Evolutionary conservation across 352 stramenopile species (phyloP), one percentile per base, ranked within the genome.

Genomic region (Phytopythium chamaehyphon): DNA sequence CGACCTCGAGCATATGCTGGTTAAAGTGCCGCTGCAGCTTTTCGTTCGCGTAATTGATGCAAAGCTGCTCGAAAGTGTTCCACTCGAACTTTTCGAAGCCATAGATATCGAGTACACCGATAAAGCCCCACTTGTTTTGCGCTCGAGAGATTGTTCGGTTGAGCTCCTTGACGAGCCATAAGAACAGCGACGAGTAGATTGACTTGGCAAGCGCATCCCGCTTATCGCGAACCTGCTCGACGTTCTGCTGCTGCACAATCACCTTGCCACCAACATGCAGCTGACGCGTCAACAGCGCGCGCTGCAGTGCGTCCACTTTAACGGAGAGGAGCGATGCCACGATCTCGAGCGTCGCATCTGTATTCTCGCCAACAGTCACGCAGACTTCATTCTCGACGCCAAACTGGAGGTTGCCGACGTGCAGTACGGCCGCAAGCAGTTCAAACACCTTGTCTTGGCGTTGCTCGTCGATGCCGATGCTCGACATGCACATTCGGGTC

Each of bases 51-150:
- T 96, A 98, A 67, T 98, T 98, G 57, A 98, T 98, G 59, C 93
- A 98, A 6, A 98, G 71, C 59, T 99, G 96, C 71, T 98, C 93
- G 55, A 98, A 98, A 19, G 86, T 97, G 53, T 95, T 96, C 86
- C 83, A 95, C 45, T 97, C 79, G 54, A 98, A 98, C 44, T 90
- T 95, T 62, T 99, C 96, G 68, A 99, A 99, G 12, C 96, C 95
- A 66, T 98, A 99, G 59, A 99, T 98, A 81, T 99, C 96, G 19
- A 98, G 62, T 21, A 98, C 88, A 62, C 93, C 92, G 56, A 98
- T 98, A 47, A 97, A 96, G 1, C 83, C 84, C 83, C 83, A 95
- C 58, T 90, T 92, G 49, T 90, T 73, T 28, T 85, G 63, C 23
- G 68, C 71, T 26, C 76, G 71, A 16, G 83, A 94, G 52, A 97